Conservation (phyloP, 164 flowering plant species). For the Nymphaea colorata region DNA sequence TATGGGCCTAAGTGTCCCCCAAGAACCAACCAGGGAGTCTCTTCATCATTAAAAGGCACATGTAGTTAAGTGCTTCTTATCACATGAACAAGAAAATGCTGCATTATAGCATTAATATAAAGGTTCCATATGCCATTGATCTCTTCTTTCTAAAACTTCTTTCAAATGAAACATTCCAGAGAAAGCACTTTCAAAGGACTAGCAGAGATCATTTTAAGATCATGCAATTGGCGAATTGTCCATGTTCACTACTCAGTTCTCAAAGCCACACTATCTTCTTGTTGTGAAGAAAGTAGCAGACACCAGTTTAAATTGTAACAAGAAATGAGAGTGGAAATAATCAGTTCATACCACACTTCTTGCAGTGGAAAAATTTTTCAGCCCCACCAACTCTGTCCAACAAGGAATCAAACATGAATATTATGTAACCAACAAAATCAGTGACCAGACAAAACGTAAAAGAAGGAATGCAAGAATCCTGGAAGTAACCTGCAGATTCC, state of each 20-base stretch:
- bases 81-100: too few relatives aligned
- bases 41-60: too few relatives aligned
- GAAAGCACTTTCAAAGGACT: too few relatives aligned
- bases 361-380: conserved; percentile 14
- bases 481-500: conserved; percentile 79
- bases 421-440: background rate
- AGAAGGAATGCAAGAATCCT: background rate
- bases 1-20: too few relatives aligned
- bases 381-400: conserved; percentile 64
- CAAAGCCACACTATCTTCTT: background rate
- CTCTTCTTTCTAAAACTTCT: too few relatives aligned
- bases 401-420: background rate
- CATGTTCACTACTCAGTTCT: background rate
- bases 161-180: too few relatives aligned
- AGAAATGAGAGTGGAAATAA: conserved; percentile 2
- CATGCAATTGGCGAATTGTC: too few relatives aligned
- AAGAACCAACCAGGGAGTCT: too few relatives aligned
- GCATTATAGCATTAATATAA: too few relatives aligned
- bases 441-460: background rate
- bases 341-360: conserved; percentile 17
- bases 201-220: too few relatives aligned
- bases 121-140: too few relatives aligned
- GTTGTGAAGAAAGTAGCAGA: background rate
- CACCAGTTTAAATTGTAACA: background rate
- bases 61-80: too few relatives aligned